phyloP scores from a whole-genome alignment of 192 early-diverging fungal species.

The Oehlia diaphana region DNA sequence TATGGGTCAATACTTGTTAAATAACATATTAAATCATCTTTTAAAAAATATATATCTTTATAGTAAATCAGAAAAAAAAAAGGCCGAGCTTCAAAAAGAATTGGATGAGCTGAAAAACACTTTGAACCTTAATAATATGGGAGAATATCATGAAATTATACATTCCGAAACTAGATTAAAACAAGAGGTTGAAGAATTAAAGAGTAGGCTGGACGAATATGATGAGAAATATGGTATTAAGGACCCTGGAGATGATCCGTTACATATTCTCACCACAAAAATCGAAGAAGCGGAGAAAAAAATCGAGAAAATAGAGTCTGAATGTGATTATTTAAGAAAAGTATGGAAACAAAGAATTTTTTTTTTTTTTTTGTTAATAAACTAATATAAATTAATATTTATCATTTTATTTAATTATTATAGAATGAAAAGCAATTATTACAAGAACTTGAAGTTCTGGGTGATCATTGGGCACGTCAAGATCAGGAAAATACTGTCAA shows the following conservation, averaged over 20 bases:
- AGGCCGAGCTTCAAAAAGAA: neutral
- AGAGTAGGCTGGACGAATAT: constrained; percentile 32
- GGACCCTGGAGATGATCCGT: constrained; percentile 34
- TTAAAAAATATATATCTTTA: neutral
- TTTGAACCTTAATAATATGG: constrained; percentile 1
- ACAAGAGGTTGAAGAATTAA: constrained; percentile 46
- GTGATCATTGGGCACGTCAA: constrained; percentile 7
- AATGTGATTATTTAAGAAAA: constrained; percentile 32
- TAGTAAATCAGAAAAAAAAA: constrained; percentile 41
- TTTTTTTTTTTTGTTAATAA: neutral
- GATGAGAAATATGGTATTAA: constrained; percentile 32
- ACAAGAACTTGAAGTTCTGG: constrained; percentile 6
- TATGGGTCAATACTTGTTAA: neutral
- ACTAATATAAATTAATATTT: neutral
- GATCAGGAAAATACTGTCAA: neutral
- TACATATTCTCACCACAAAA: constrained; percentile 30
- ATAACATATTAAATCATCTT: neutral
- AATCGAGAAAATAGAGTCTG: constrained; percentile 52
- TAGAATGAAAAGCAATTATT: constrained; percentile 1
- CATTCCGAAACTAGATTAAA: constrained; percentile 40
- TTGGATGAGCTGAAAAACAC: constrained; percentile 5
- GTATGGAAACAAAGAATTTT: neutral
- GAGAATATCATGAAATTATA: constrained; percentile 7
- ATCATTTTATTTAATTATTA: neutral
- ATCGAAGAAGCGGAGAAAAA: constrained; percentile 50